phyloP scores from a whole-genome alignment of 176 grass and related monocot genomes.

The Musa schizocarpa region DNA sequence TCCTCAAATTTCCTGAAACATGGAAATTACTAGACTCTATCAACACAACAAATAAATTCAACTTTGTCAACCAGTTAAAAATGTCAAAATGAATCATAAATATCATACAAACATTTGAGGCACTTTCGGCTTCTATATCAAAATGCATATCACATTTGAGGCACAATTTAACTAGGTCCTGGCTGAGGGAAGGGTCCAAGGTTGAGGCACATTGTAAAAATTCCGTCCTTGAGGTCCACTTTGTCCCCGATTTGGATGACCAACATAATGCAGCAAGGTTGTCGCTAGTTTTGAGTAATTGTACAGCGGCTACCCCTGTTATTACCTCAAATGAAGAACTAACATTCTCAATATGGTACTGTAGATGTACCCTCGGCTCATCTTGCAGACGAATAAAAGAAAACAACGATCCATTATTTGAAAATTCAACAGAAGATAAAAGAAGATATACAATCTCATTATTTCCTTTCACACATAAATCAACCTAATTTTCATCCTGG shows the following conservation, averaged over 20 bases:
- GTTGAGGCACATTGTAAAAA: too few relatives aligned
- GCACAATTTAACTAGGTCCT: too few relatives aligned
- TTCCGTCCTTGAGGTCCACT: too few relatives aligned
- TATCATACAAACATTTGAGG: neutral
- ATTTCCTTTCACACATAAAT: neutral
- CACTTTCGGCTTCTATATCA: neutral
- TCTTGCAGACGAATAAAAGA: neutral
- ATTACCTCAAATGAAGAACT: too few relatives aligned
- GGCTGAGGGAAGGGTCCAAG: too few relatives aligned
- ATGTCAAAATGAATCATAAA: neutral
- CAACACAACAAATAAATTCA: neutral
- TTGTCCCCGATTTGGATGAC: neutral
- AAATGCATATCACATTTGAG: too few relatives aligned
- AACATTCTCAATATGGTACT: too few relatives aligned
- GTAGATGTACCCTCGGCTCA: neutral
- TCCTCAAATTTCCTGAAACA: slow-evolving; percentile 68
- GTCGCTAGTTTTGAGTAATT: too few relatives aligned
- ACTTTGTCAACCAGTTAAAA: neutral
- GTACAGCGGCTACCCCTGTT: too few relatives aligned
- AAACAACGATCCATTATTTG: too few relatives aligned
- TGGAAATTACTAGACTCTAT: slow-evolving; percentile 3
- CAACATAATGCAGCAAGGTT: neutral
- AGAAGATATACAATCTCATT: neutral
- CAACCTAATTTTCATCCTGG: neutral
- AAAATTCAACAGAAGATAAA: neutral